These are phyloP conservation scores for Capronia epimyces DNA, from an alignment of 2,329 filamentous ascomycete genomes.

Conservation along the genomic window DNA sequence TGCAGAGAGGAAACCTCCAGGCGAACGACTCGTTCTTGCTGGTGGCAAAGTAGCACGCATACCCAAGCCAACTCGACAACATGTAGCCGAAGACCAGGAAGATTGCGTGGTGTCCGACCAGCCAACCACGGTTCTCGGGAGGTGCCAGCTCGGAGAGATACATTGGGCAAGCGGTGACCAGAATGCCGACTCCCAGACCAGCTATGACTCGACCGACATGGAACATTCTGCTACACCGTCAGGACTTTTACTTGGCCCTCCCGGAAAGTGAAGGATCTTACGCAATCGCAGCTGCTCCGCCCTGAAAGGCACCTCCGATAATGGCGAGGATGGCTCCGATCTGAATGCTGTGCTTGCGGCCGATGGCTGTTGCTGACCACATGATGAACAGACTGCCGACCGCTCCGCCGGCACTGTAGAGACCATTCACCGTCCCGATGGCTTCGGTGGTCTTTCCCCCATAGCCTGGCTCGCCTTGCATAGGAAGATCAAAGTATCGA, in stretches of 20 bases:
- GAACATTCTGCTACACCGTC: conserved; percentile 28
- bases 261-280: too few species aligned
- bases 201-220: conserved; percentile 23
- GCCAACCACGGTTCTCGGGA: conserved; percentile 19
- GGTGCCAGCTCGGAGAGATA: conserved; percentile 24
- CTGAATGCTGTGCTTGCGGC: conserved; percentile 38
- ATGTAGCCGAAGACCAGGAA: conserved; percentile 26
- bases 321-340: conserved; percentile 25
- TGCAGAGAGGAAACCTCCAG: conserved; percentile 26
- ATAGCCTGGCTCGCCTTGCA: conserved; percentile 39
- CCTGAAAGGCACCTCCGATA: conserved; percentile 25
- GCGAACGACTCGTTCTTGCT: conserved; percentile 20
- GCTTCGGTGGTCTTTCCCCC: conserved; percentile 38
- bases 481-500: conserved; percentile 38
- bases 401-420: conserved; percentile 41
- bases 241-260: too few species aligned
- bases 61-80: conserved; percentile 23
- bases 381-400: conserved; percentile 30
- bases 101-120: conserved; percentile 26
- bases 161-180: conserved; percentile 23
- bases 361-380: conserved; percentile 34
- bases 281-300: conserved; percentile 17
- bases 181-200: conserved; percentile 22
- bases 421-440: conserved; percentile 43
- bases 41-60: conserved; percentile 24